A percentile compares a stretch with the other conserved stretches of the same genome.
phyloP scores from a whole-genome alignment of 225 moss, liverwort and hornwort genomes.

The Climacium dendroides region DNA sequence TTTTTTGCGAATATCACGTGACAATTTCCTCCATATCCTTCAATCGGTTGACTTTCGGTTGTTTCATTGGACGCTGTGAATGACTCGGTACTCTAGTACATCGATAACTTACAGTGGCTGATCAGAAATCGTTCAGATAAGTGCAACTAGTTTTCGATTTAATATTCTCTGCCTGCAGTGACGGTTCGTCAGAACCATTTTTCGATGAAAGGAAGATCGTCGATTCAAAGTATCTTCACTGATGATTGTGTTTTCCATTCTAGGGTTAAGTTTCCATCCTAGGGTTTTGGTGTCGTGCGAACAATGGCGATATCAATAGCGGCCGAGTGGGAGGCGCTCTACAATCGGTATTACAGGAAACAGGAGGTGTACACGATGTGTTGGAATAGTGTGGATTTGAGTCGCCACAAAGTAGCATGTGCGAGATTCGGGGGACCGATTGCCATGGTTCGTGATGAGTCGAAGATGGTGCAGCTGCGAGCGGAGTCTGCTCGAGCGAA shows the following conservation, averaged over 20 bases:
- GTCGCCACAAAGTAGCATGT: slow-evolving; percentile 85
- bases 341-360: slow-evolving; percentile 84
- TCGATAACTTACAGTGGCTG: background rate
- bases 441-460: slow-evolving; percentile 93
- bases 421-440: slow-evolving; percentile 82
- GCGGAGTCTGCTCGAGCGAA: slow-evolving; percentile 89
- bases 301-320: slow-evolving; percentile 73
- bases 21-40: background rate
- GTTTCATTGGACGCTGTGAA: background rate
- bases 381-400: slow-evolving; percentile 76
- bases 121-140: background rate
- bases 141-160: background rate
- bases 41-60: background rate
- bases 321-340: slow-evolving; percentile 80
- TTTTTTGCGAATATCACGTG: background rate
- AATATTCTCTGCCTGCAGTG: background rate
- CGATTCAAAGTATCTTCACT: too few relatives aligned
- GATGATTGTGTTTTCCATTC: background rate
- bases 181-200: too few relatives aligned
- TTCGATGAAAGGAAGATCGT: too few relatives aligned
- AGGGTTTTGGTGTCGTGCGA: background rate
- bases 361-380: slow-evolving; percentile 93
- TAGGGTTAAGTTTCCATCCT: background rate
- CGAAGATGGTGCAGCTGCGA: slow-evolving; percentile 94
- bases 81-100: background rate